Evolutionary conservation across 2,329 filamentous ascomycete genomes (phyloP).

Genomic region (Aspergillus persii): DNA sequence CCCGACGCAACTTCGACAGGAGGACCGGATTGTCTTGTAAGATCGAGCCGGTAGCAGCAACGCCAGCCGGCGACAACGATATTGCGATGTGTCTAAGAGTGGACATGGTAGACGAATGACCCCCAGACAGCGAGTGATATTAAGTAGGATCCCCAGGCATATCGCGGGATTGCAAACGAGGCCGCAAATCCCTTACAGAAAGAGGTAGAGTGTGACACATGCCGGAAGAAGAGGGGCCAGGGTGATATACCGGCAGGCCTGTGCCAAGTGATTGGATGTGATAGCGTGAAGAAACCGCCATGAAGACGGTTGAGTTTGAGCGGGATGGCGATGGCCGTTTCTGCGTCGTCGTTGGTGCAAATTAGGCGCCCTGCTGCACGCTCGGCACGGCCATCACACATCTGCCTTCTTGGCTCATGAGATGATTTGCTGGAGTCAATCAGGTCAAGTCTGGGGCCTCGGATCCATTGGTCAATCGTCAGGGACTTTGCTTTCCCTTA

Average conservation of each 20-base stretch:
- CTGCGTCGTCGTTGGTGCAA: conserved; percentile 25
- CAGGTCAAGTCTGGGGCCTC: background rate
- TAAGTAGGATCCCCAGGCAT: conserved; percentile 21
- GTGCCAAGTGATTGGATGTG: conserved; percentile 26
- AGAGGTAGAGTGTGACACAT: conserved; percentile 19
- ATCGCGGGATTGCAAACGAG: conserved; percentile 19
- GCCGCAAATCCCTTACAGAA: conserved; percentile 29
- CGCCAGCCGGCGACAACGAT: conserved; percentile 6
- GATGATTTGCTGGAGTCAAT: too few species aligned
- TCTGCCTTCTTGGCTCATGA: background rate
- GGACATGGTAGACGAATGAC: conserved; percentile 15
- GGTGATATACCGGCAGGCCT: conserved; percentile 18
- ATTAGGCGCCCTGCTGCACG: conserved; percentile 30
- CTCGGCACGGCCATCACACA: conserved; percentile 10
- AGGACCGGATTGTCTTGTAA: conserved; percentile 7
- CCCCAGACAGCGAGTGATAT: conserved; percentile 12
- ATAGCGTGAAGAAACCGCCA: conserved; percentile 23
- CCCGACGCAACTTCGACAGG: conserved; percentile 11
- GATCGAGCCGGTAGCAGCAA: conserved; percentile 15
- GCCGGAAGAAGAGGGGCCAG: conserved; percentile 17
- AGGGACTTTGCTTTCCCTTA: background rate
- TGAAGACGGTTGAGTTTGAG: background rate
- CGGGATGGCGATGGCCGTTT: conserved; percentile 3
- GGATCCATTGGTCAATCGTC: background rate
- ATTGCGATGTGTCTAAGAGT: conserved; percentile 9